Conservation (phyloP, 495 filamentous ascomycete genomes). For the Pseudotulostoma volvatum region DNA sequence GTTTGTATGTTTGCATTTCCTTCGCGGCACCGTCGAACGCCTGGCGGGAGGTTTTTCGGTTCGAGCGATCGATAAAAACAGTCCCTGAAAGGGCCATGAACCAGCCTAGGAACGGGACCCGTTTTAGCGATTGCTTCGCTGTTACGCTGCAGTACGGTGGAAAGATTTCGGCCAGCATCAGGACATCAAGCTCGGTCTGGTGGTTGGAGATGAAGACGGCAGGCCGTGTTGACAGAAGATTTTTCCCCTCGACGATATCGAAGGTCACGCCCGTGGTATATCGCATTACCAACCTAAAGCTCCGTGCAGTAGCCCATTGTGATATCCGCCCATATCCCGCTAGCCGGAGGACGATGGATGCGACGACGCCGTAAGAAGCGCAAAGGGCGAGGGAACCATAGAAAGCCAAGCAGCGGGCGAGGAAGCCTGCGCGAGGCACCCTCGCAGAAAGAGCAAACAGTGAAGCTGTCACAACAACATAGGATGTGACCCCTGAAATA, state of each 20-base stretch:
- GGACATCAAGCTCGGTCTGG: slow-evolving; percentile 85
- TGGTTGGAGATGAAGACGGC: slow-evolving; percentile 89
- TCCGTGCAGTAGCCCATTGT: slow-evolving; percentile 70
- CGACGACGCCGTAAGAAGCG: slow-evolving; percentile 63
- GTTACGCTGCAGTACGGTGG: slow-evolving; percentile 87
- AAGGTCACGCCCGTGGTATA: slow-evolving; percentile 65
- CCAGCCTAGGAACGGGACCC: slow-evolving; percentile 82
- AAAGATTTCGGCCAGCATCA: slow-evolving; percentile 75
- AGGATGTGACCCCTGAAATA: slow-evolving; percentile 36
- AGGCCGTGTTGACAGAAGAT: slow-evolving; percentile 53
- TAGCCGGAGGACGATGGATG: slow-evolving; percentile 53
- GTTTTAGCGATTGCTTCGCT: slow-evolving; percentile 71
- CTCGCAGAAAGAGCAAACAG: slow-evolving; percentile 42
- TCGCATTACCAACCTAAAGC: slow-evolving; percentile 71
- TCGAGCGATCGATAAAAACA: slow-evolving; percentile 86
- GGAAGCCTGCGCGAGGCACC: slow-evolving; percentile 44
- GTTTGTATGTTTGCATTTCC: slow-evolving; percentile 56
- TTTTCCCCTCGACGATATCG: slow-evolving; percentile 48
- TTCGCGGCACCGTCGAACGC: slow-evolving; percentile 71
- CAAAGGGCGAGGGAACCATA: slow-evolving; percentile 47
- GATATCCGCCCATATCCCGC: slow-evolving; percentile 55
- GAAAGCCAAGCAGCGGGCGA: slow-evolving; percentile 53
- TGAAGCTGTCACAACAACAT: slow-evolving; percentile 35
- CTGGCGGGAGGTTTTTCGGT: slow-evolving; percentile 60
- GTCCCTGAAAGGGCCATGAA: slow-evolving; percentile 85